Conservation (phyloP, 805 yeast genomes). For the Metschnikowia dekortorum region DNA sequence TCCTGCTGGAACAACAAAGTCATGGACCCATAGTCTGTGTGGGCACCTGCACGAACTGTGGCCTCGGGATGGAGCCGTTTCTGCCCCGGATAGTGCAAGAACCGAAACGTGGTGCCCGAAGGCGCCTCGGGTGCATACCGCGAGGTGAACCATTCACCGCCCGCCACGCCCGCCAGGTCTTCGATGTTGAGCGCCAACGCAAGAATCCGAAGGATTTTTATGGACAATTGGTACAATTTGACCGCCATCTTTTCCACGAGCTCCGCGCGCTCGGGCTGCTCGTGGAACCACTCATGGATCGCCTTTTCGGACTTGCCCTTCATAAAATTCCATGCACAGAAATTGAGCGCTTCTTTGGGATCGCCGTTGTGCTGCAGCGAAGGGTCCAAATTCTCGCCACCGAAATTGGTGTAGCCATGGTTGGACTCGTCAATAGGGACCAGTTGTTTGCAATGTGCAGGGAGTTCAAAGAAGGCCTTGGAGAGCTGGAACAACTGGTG, state of each 20-base stretch:
- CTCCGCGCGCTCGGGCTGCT: constrained; percentile 36
- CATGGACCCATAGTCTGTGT: constrained; percentile 77
- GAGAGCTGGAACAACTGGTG: constrained; percentile 47
- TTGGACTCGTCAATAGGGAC: constrained; percentile 52
- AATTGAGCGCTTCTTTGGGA: constrained; percentile 68
- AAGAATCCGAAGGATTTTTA: constrained; percentile 48
- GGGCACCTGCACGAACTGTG: constrained; percentile 75
- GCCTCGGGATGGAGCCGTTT: constrained; percentile 46
- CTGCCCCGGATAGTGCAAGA: constrained; percentile 68
- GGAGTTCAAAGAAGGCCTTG: constrained; percentile 47
- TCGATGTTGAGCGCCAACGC: constrained; percentile 64
- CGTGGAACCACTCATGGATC: constrained; percentile 50
- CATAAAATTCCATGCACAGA: constrained; percentile 48
- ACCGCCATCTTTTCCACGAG: constrained; percentile 31
- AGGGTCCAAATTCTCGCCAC: constrained; percentile 49
- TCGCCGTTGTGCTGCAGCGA: constrained; percentile 41
- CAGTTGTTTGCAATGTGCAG: constrained; percentile 47
- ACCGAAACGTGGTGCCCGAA: constrained; percentile 65
- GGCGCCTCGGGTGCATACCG: constrained; percentile 49
- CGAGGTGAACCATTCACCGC: constrained; percentile 56
- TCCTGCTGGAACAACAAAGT: constrained; percentile 68
- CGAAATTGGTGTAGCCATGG: constrained; percentile 55
- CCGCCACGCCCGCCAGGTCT: constrained; percentile 30
- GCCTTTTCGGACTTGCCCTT: constrained; percentile 39
- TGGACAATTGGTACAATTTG: constrained; percentile 49